phyloP scores from a whole-genome alignment of 352 stramenopile species.

The Pythium brachiatum region DNA sequence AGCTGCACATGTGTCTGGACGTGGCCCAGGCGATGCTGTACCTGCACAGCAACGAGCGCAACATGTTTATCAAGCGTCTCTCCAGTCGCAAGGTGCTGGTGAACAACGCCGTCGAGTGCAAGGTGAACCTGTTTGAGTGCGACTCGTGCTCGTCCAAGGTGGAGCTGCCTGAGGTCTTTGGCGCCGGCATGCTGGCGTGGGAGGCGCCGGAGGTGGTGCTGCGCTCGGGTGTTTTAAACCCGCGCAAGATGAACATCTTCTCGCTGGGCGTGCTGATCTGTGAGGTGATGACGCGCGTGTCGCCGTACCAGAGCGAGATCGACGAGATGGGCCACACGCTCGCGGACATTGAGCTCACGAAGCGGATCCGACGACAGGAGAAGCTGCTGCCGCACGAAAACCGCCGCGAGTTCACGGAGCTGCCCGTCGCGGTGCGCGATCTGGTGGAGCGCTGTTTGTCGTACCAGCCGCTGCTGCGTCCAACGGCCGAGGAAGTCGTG shows the following conservation, averaged over 20 bases:
- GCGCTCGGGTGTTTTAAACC: conserved; percentile 14
- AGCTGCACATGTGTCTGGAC: conserved; percentile 68
- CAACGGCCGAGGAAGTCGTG: conserved; percentile 21
- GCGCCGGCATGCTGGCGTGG: conserved; percentile 22
- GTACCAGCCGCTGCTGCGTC: conserved; percentile 21
- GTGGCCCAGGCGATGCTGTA: conserved; percentile 59
- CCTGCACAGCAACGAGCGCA: conserved; percentile 40
- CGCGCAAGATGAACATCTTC: conserved; percentile 31
- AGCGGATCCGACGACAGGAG: conserved; percentile 21
- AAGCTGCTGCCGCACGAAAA: conserved; percentile 27
- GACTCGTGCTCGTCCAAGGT: conserved; percentile 10
- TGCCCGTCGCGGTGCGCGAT: conserved; percentile 20
- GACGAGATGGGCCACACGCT: conserved; percentile 24
- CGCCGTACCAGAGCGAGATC: conserved; percentile 25
- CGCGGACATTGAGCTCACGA: conserved; percentile 19
- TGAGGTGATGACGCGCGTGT: conserved; percentile 29
- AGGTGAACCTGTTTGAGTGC: conserved; percentile 31
- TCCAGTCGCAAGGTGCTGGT: conserved; percentile 31
- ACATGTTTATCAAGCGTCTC: conserved; percentile 24
- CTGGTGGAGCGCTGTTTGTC: conserved; percentile 25
- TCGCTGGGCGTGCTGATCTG: conserved; percentile 29
- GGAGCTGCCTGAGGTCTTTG: conserved; percentile 20
- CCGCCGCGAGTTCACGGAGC: conserved; percentile 19
- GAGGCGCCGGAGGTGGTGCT: conserved; percentile 28
- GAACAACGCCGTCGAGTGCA: conserved; percentile 26